These are phyloP conservation scores for Pyrus hybrid DNA, from an alignment of 331 rosid species.

Conservation along the genomic window DNA sequence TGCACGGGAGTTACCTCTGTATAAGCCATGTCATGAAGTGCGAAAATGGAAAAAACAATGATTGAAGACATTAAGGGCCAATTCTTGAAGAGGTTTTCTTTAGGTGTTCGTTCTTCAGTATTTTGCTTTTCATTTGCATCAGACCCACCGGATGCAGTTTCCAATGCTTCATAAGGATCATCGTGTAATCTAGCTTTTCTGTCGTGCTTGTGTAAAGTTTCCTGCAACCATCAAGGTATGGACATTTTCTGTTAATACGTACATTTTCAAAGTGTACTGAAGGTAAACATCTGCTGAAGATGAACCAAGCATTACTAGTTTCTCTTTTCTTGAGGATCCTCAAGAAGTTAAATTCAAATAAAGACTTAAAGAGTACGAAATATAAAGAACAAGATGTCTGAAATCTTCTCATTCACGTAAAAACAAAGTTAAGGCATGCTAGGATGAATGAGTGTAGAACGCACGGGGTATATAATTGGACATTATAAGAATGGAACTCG, in stretches of 20 bases:
- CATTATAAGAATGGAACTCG: neutral
- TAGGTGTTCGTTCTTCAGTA: constrained; percentile 5
- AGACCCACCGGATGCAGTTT: constrained; percentile 26
- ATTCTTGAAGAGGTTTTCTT: constrained; percentile 56
- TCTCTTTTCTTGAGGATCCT: neutral
- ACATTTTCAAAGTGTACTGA: neutral
- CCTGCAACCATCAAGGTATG: constrained; percentile 34
- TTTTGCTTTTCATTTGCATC: constrained; percentile 9
- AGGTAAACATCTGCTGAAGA: neutral
- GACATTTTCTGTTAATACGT: neutral
- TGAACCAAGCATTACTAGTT: neutral
- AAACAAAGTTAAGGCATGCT: neutral
- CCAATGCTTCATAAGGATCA: constrained; percentile 35
- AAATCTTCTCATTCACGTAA: neutral
- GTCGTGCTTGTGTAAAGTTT: constrained; percentile 68
- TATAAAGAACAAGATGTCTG: neutral
- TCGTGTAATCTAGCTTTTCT: constrained; percentile 7
- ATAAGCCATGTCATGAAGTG: constrained; percentile 84
- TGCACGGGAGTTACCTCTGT: constrained; percentile 47
- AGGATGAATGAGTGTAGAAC: neutral
- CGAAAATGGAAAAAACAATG: constrained; percentile 48
- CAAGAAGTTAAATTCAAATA: neutral
- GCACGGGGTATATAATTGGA: neutral
- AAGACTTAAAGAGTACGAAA: neutral
- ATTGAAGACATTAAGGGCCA: constrained; percentile 94